Percentiles rank a stretch among this genome's conserved stretches.
Conservation (phyloP, 2,329 filamentous ascomycete genomes). For the Tolypocladium paradoxum region DNA sequence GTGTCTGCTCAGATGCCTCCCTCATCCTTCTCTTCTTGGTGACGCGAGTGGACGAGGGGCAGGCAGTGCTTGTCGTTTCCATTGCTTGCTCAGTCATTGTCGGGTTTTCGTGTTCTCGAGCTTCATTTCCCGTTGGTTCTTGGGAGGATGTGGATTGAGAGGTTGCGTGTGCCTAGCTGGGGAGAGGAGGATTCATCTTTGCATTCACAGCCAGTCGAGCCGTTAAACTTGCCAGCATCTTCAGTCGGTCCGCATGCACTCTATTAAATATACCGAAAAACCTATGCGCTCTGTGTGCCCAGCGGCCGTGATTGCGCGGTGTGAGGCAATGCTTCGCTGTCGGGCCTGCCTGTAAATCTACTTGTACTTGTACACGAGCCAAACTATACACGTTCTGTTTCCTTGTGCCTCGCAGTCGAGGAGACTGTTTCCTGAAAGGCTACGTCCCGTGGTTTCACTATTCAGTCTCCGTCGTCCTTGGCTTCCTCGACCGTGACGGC, state of each 20-base stretch:
- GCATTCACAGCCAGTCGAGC: background rate
- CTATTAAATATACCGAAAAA: background rate
- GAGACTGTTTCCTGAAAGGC: background rate
- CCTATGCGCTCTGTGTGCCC: background rate
- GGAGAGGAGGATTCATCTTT: background rate
- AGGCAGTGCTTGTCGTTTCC: background rate
- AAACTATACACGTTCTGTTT: background rate
- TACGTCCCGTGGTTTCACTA: background rate
- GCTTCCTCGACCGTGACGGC: conserved; percentile 37
- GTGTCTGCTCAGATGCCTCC: background rate
- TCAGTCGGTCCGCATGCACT: background rate
- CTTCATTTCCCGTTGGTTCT: background rate
- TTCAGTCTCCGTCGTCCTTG: conserved; percentile 20
- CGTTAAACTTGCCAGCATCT: background rate
- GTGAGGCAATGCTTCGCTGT: background rate
- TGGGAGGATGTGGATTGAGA: background rate
- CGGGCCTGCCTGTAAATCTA: background rate
- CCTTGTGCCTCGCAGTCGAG: background rate
- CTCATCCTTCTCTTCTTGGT: background rate
- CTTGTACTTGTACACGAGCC: background rate
- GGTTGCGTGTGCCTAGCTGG: background rate
- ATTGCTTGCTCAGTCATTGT: background rate
- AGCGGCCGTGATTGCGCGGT: background rate
- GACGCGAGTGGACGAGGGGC: background rate
- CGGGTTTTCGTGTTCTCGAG: background rate